Evolutionary conservation across 345 rosid genomes (phyloP), one percentile per base, ranked within the genome.

Genomic region (Dovyalis caffra): DNA sequence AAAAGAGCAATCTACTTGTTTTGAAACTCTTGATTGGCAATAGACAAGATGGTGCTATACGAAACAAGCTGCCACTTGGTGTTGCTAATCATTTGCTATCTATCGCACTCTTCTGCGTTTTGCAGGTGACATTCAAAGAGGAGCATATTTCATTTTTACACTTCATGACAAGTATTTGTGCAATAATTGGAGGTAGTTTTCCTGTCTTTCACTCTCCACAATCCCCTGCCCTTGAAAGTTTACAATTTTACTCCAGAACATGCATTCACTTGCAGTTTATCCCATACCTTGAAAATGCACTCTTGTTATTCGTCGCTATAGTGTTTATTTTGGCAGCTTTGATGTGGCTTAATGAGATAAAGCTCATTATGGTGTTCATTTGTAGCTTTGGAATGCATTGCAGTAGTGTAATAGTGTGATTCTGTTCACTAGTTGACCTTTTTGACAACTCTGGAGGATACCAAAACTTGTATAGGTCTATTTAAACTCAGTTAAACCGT

Each of bases 161-260:
- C 64, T 79, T 79, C 79, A 33, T 79, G 58, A 75, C 83, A 29
- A 75, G 71, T 60, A 25, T 79, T 49, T 79, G 83, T 67, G 83
- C 83, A 23, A 68, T 79, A 45, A 67, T 79, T 57, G 83, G 83
- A 71, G 83, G 83, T 79, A 79, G 31, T 32, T 6, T 78, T 65
- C 43, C 21, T 43, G 11, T 71, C 65, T 14, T 6, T 57, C 5
- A 21, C 45, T 32, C 26, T 57, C 45, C 57, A 20, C 25, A 51
- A 20, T 2, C 73, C 26, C 15, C 10, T 31, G 7, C 62, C 37
- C 25, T 33, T 3, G 15, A 38, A 47, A 20, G 64, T 5, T 33
- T 56, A 12, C 62, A 25, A 12, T 20, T 23, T 12, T 20, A 18
- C 6, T 5, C 8, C 57, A 20, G 57, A 51, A 5, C 9, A 6